Base-by-base conservation (phyloP, 2,329 filamentous ascomycete genomes). In the Colletotrichum caudatum region DNA sequence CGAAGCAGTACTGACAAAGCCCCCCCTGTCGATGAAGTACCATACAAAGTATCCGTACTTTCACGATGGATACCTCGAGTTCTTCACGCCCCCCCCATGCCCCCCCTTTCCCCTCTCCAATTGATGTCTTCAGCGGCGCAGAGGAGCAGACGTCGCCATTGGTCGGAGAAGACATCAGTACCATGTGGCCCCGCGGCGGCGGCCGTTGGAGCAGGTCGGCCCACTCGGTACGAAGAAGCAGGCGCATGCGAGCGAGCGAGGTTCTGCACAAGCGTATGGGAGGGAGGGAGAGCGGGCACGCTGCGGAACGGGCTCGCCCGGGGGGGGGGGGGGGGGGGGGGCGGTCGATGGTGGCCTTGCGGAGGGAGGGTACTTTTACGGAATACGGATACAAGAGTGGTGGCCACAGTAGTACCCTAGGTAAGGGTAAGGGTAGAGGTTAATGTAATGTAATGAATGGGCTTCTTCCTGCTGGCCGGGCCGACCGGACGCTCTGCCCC, bases 281-380 rank as follows among this genome's bases (percentile, higher is more conserved):
- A 57, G 68, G 58, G 39, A 11, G 67, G 64, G 46, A 50, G 44
- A 37, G 64, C 57, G 44, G 44, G 64, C 57, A 71, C 64, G 57
- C 57, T 53, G 68, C 64, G 54, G 63, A 66, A 66, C 26, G 50
- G 64, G 63, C 37, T 57, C 39, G 64, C 48, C 64, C 64, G 41
- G 57, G 44, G 48, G n/a, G n/a, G n/a, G n/a, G n/a, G n/a, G n/a
- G n/a, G n/a, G n/a, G n/a, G n/a, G n/a, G n/a, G n/a, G n/a, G n/a
- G n/a, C n/a, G n/a, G n/a, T n/a, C n/a, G n/a, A n/a, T 23, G 29
- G 50, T 35, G 62, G 48, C 16, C 23, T 54, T 33, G 23, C n/a
- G 50, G 14, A 6, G 53, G 16, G 41, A 41, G 7, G 14, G 5
- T 8, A 29, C 29, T 3, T 4, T 3, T 29, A 29, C 29, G 29